Percentiles rank a stretch among this genome's conserved stretches.
Evolutionary conservation across 1,139 yeast species (phyloP).

Genomic region (Arxiozyma telluris): DNA sequence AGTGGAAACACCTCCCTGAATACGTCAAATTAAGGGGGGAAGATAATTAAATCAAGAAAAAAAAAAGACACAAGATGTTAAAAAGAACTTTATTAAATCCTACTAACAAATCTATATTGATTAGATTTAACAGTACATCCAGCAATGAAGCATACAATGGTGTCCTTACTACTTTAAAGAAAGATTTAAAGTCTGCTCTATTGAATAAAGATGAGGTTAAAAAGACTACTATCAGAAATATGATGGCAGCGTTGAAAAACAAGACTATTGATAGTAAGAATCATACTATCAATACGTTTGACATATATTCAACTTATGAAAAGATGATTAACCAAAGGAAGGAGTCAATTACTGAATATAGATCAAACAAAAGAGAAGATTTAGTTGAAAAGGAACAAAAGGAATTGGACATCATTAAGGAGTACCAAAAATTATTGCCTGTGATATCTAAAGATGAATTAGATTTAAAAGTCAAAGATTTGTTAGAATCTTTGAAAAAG

Average conservation of each 20-base stretch:
- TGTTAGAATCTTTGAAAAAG: constrained; percentile 32
- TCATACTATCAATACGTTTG: constrained; percentile 40
- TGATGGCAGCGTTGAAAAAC: constrained; percentile 52
- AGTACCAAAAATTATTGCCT: constrained; percentile 39
- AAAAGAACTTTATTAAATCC: constrained; percentile 3
- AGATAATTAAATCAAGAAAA: not conserved
- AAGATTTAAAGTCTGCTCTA: constrained; percentile 43
- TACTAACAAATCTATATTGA: not conserved
- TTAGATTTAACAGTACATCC: constrained; percentile 25
- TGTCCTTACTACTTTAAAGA: constrained; percentile 34
- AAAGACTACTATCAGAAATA: constrained; percentile 48
- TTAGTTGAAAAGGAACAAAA: constrained; percentile 46
- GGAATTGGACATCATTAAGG: constrained; percentile 41
- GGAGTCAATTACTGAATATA: constrained; percentile 46
- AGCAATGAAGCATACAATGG: constrained; percentile 33
- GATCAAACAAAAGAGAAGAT: constrained; percentile 44
- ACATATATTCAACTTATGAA: constrained; percentile 39
- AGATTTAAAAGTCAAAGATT: constrained; percentile 34
- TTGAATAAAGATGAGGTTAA: constrained; percentile 36
- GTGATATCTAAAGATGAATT: constrained; percentile 46
- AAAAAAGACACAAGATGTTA: constrained; percentile 4
- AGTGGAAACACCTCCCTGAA: not conserved
- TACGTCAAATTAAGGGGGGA: not conserved
- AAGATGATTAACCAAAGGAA: constrained; percentile 47
- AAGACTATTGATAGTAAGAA: constrained; percentile 46